Evolutionary conservation across 1,139 yeast genomes (phyloP), one percentile per base, ranked within the genome.

Genomic region (Geotrichum australiense): DNA sequence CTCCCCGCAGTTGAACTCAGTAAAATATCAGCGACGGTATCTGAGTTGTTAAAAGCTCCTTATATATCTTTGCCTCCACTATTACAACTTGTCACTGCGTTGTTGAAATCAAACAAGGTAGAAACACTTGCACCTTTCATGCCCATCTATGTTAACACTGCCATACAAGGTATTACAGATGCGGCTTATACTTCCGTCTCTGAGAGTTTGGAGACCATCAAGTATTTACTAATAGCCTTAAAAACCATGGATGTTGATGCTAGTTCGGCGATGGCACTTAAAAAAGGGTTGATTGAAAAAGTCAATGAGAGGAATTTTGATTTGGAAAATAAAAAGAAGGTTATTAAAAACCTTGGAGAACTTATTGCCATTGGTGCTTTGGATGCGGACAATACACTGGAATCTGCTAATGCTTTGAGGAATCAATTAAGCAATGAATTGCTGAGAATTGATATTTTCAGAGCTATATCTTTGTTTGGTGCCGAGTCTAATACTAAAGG

Each of bases 151-250:
- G 50, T 69, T 6, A 55, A 59, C 2, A 63, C 65, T 41, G 63
- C 78, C n/a, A 53, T 66, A 11, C 48, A 54, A 7, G 78, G 78
- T 10, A 57, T 76, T 30, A 58, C 63, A 2, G 66, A 61, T 20
- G 62, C 71, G 7, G 69, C 74, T 48, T 74, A 73, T 54, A 76
- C 74, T 51, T 66, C 75, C 24, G 65, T 76, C 8, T 57, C 68
- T 12, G 80, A 77, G 47, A 72, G 76, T 8, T 61, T 78, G 30
- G 65, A 58, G 35, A 65, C 74, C n/a, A 21, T 37, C 12, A 29
- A 22, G 12, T 18, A 33, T 23, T 27, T 45, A 3, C 37, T 45
- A 15, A 32, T 41, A 10, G 38, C 30, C 21, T 7, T 10, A 31
- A 6, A 23, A 4, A n/a, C 11, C 14, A 39, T 22, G 21, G 18